Conservation (phyloP, 1,284 basidiomycete genomes). For the Cryptococcus sp. region DNA sequence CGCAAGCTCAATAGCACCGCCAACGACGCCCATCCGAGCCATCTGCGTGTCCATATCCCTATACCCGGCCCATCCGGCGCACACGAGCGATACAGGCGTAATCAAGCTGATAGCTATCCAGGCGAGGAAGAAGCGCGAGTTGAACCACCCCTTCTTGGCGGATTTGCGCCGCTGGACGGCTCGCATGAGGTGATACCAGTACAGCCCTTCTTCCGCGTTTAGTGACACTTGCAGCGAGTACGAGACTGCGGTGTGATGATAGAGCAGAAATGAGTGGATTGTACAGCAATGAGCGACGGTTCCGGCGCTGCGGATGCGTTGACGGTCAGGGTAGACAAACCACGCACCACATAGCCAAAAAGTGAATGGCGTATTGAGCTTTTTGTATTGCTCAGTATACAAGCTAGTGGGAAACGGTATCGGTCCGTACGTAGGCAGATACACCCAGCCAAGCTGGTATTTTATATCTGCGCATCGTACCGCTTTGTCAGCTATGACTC, state of each 20-base stretch:
- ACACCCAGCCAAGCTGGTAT: slow-evolving; percentile 30
- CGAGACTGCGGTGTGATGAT: slow-evolving; percentile 19
- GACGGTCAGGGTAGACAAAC: no score
- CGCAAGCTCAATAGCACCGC: slow-evolving; percentile 28
- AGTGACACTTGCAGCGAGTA: slow-evolving; percentile 33
- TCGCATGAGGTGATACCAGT: slow-evolving; percentile 41
- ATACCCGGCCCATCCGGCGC: no score
- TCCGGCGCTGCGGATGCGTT: no score
- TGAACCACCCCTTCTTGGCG: slow-evolving; percentile 26
- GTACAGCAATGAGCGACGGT: no score
- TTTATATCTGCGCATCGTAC: slow-evolving; percentile 19
- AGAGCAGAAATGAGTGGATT: neutral
- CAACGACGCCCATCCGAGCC: slow-evolving; percentile 16
- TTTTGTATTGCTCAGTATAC: slow-evolving; percentile 19
- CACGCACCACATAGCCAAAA: slow-evolving; percentile 24
- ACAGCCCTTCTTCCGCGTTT: slow-evolving; percentile 38
- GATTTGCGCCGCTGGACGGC: slow-evolving; percentile 29
- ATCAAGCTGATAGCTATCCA: slow-evolving; percentile 31
- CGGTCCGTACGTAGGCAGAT: slow-evolving; percentile 19
- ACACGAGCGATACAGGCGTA: slow-evolving; percentile 7
- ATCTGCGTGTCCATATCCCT: slow-evolving; percentile 8
- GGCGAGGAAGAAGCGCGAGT: slow-evolving; percentile 31
- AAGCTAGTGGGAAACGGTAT: slow-evolving; percentile 25
- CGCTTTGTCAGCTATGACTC: no score
- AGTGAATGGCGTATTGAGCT: slow-evolving; percentile 22